Conservation (phyloP, 371 early-diverging fungal species). For the Thermomucor indicae-seudaticae region DNA sequence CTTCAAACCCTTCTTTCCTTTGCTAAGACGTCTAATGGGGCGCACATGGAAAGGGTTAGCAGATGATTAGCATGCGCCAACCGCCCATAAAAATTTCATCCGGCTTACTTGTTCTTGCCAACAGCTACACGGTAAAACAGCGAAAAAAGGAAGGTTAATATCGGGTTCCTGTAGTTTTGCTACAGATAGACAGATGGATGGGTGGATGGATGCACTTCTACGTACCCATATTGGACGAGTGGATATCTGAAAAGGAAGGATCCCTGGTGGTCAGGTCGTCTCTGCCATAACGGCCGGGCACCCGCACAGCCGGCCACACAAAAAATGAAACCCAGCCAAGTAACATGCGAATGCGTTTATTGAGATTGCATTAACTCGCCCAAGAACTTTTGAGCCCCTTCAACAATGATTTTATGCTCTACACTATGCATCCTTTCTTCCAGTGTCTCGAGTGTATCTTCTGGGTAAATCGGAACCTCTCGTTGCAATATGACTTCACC, state of each 20-base stretch:
- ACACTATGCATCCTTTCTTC: slow-evolving; percentile 83
- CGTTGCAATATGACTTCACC: slow-evolving; percentile 83
- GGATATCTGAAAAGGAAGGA: slow-evolving; percentile 11
- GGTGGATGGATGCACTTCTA: slow-evolving; percentile 20
- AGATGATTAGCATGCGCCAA: slow-evolving; percentile 3
- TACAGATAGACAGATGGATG: slow-evolving; percentile 23
- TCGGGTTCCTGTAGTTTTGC: too few species aligned
- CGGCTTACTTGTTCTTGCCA: slow-evolving; percentile 96
- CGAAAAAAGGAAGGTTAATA: neutral
- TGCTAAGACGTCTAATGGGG: slow-evolving; percentile 68
- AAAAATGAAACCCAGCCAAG: neutral
- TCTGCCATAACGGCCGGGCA: too few species aligned
- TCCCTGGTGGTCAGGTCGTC: neutral
- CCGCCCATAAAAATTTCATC: too few species aligned
- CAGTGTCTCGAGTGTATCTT: slow-evolving; percentile 76
- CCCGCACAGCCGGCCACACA: too few species aligned
- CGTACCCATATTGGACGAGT: slow-evolving; percentile 22
- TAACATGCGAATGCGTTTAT: too few species aligned
- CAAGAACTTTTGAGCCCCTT: slow-evolving; percentile 48
- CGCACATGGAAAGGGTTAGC: neutral
- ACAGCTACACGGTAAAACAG: slow-evolving; percentile 56
- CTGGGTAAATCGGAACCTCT: slow-evolving; percentile 69
- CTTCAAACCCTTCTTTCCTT: slow-evolving; percentile 97
- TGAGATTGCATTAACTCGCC: slow-evolving; percentile 11
- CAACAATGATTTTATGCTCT: slow-evolving; percentile 86